Base-by-base conservation (phyloP, 176 grass and related monocot genomes). In the Stipa capillata region DNA sequence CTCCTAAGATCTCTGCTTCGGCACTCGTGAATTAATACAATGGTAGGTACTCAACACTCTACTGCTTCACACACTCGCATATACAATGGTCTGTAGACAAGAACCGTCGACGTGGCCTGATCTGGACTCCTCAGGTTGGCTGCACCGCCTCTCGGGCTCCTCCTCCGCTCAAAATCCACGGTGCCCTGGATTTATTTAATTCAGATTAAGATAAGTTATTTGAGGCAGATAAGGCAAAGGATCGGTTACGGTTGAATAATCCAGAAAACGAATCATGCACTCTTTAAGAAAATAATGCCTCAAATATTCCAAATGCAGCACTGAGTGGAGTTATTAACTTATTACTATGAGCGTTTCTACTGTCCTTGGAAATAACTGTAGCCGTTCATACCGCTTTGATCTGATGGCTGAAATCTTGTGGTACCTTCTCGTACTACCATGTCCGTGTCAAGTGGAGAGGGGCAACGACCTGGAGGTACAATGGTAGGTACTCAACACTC, bases 101-200 rank as follows among this genome's bases (percentile, higher is more conserved):
- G 23, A 40, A 41, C 17, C 68, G 42, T 14, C 34, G 52, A 50
- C n/a, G 14, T 28, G 17, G 68, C 40, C 35, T 17, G 40, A 1
- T 7, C 25, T 9, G 29, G 31, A 17, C 24, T 60, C 31, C 13
- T 87, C 77, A 89, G 83, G 41, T 85, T 36, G 74, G 56, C 54
- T 80, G 63, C 62, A 74, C 65, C 16, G 1, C 65, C 63, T 75
- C 74, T 18, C 65, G 72, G 58, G 51, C 21, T 27, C 74, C 84
- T 6, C 89, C 87, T 42, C 89, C 81, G 56, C 78, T 86, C 84
- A 74, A 20, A 52, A 96, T 92, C 93, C 93, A 96, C 1, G 89
- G 81, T 96, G 93, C 68, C 4, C 93, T 96, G 83, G 11, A 1
- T n/a, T n/a, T n/a, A n/a, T n/a, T n/a, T 7, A 64, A 43, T 29